These are phyloP conservation scores for Sordariomycetes sp. DNA, from an alignment of 2,329 filamentous ascomycete genomes.

Conservation along the genomic window DNA sequence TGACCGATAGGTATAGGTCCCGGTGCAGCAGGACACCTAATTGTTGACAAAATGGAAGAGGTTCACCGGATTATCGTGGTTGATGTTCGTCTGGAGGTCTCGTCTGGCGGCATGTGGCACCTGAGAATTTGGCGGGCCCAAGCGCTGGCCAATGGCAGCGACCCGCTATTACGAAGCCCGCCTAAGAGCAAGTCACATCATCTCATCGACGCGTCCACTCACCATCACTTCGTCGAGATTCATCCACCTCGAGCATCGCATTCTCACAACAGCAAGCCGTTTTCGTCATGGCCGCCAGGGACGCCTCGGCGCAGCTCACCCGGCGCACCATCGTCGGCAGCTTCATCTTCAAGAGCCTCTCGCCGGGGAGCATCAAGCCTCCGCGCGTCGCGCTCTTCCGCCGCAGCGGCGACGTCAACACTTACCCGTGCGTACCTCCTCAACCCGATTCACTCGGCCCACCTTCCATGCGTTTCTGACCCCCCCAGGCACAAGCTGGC, in stretches of 20 bases:
- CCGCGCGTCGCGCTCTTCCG: conserved; percentile 50
- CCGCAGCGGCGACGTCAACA: conserved; percentile 46
- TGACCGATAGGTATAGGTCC: too few relatives aligned
- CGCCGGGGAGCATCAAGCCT: conserved; percentile 19
- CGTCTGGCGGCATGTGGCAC: too few relatives aligned
- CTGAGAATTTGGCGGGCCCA: too few relatives aligned
- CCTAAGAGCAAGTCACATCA: too few relatives aligned
- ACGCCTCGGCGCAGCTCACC: background rate
- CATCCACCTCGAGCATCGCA: background rate
- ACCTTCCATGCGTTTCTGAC: conserved; percentile 1
- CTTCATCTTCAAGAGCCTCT: conserved; percentile 37
- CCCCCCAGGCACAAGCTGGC: conserved; percentile 40
- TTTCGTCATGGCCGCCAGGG: background rate
- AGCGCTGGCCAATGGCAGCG: too few relatives aligned
- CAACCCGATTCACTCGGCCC: background rate
- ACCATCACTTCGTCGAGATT: background rate
- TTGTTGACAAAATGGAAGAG: too few relatives aligned
- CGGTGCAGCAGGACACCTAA: too few relatives aligned
- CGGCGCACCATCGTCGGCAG: conserved; percentile 32
- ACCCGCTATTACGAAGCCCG: too few relatives aligned
- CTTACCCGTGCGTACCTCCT: conserved; percentile 39
- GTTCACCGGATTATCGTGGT: too few relatives aligned
- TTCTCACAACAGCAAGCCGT: background rate
- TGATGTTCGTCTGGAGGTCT: too few relatives aligned
- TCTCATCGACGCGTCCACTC: too few relatives aligned